Base-by-base conservation (phyloP, 306 rosid genomes). In the Benincasa hispida region DNA sequence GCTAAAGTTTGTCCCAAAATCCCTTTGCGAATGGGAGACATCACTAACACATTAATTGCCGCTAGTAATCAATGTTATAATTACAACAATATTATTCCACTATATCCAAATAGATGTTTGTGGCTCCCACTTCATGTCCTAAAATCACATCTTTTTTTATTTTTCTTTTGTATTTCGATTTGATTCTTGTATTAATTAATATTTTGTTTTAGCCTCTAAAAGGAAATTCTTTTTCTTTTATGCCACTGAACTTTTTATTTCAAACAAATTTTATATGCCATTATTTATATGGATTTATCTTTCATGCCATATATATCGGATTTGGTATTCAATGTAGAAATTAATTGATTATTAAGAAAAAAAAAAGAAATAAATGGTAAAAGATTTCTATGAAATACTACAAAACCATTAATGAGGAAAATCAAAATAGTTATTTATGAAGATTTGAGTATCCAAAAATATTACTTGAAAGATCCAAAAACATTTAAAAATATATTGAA, bases 21-120 rank as follows among this genome's bases (percentile, higher is more conserved):
- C 35, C 75, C 56, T 68, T 47, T 47, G 41, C 14, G 35, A 25
- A 70, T 70, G 76, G 58, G 76, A 70, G 76, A 70, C 76, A 70
- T 70, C 76, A 70, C 58, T 70, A 47, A 70, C 76, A 70, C 41
- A 70, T 47, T 45, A 70, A 70, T 70, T 25, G 76, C 41, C 76
- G 47, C 41, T 70, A 70, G 58, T 70, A 70, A 70, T 70, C 58
- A 45, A 70, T 70, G 39, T 21, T 70, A 70, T 70, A 45, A 70
- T 70, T 70, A 70, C 76, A 70, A 15, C 27, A 70, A 41, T 25
- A 24, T 70, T 47, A 24, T 42, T 42, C 76, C 74, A 68, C 70
- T 63, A 63, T 63, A 63, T 34, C 47, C 22, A 70, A 12, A 68
- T 47, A 47, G 3, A 45, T 47, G 75, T 55, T 45, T 47, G 39